Base-by-base conservation (phyloP, 2,329 filamentous ascomycete species). In the Aspergillus tanneri region DNA sequence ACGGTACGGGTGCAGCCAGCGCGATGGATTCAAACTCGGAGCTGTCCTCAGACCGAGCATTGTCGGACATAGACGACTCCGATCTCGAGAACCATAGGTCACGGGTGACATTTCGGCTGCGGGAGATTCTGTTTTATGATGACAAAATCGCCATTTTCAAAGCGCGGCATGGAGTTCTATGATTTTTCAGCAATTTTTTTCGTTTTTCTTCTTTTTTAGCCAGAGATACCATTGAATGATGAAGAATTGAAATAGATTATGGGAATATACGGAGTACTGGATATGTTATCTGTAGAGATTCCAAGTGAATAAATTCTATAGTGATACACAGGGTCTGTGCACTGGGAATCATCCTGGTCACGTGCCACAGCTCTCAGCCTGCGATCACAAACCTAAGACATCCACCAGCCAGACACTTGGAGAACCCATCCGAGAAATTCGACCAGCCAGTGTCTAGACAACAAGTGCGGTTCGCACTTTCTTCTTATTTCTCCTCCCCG, bases 71-170 rank as follows among this genome's bases (percentile, higher is more conserved):
- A n/a, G 75, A 77, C 4, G 74, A 73, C 71, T 55, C 52, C 8
- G 59, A 59, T 7, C 70, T 71, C 12, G 75, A 70, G 12, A 70
- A 66, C 43, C 62, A 68, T 30, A 58, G 58, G 50, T 64, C 61
- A 14, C 59, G 59, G 5, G 65, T 70, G 23, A 72, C 78, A 58
- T 76, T 91, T 50, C 78, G 83, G 46, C 72, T 92, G 56, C 76
- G 87, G 52, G 87, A 92, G 73, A 92, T 93, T 54, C 69, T 91
- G 53, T 92, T 90, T 68, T 91, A 90, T 61, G 88, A 92, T 65
- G 88, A 92, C 65, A 88, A 89, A 68, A 83, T 90, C 44, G 83
- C 86, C 22, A 85, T 92, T 49, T 92, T 92, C 72, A 87, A 86
- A 66, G 86, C 86, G 24, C 79, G 88, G 51, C 84, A 88, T 68